Evolutionary conservation across 805 yeast genomes (phyloP), one percentile per base, ranked within the genome.

Genomic region (Myxozyma neotropica): DNA sequence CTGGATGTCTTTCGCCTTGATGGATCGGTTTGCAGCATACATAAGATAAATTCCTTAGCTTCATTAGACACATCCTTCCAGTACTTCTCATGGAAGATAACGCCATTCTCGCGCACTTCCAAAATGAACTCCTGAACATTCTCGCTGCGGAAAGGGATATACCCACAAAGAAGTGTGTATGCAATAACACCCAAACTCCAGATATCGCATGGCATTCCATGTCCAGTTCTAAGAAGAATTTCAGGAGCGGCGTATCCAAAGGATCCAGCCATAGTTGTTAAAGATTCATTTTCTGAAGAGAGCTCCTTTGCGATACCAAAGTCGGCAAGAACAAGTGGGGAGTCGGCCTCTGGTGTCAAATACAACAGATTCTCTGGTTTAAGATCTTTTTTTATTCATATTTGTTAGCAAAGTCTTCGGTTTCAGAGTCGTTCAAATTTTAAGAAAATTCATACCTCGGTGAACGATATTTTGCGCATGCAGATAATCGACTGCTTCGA

Each of bases 191-290:
- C 99, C 40, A 93, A 71, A 1, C 96, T 88, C 99, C 99, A 93
- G 56, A 93, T 82, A 72, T 93, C 99, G 75, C 97, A 93, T 0
- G 97, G 93, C 69, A 88, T 89, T 40, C 97, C 96, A 74, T 93
- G 97, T 7, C 97, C 98, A 40, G 79, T 77, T 15, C 88, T 85
- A 43, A 84, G 75, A 39, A 93, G 80, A 6, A 93, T 91, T 71
- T 93, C 99, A 0, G 99, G 99, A 0, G 98, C 98, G 35, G 96
- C 97, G 72, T 93, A 93, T 1, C 99, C 98, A 74, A 89, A 85
- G 0, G 96, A 88, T 0, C 98, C 98, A 0, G 96, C 96, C 43
- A 88, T 85, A 23, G 86, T 77, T 33, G 80, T 83, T 59, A 89
- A 77, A 60, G 82, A 76, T 57, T 87, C 89, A 66, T 83, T 81